A percentile compares a stretch with the other conserved stretches of the same genome.
Evolutionary conservation across 164 flowering plant genomes (phyloP).

Genomic region (Umbellularia californica): DNA sequence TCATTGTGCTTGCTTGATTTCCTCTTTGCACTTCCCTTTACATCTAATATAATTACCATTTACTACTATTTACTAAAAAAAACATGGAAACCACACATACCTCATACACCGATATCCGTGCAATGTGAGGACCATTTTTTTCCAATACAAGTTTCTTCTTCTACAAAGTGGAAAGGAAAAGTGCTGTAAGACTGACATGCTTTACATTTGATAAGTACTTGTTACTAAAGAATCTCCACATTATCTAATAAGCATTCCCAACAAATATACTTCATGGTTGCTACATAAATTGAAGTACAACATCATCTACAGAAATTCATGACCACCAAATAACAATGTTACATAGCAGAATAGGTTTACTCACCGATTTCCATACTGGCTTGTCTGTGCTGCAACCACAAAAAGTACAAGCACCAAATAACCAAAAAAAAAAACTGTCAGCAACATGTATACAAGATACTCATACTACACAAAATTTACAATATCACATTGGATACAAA

Average conservation of each 20-base stretch:
- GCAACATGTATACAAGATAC: neutral
- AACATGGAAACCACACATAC: slow-evolving; percentile 24
- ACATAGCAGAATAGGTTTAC: slow-evolving; percentile 14
- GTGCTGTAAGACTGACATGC: too few relatives aligned
- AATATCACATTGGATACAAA: neutral
- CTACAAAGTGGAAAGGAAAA: slow-evolving; percentile 29
- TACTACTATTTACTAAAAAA: neutral
- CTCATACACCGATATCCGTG: slow-evolving; percentile 84
- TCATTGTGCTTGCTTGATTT: too few relatives aligned
- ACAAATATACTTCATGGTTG: neutral
- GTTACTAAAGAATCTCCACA: too few relatives aligned
- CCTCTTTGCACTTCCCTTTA: too few relatives aligned
- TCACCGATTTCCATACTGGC: slow-evolving; percentile 91
- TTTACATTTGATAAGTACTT: too few relatives aligned
- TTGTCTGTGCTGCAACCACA: slow-evolving; percentile 61
- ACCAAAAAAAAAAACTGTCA: slow-evolving; percentile 7
- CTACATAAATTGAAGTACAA: neutral
- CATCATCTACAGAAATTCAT: neutral
- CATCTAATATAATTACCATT: neutral
- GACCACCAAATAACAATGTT: neutral
- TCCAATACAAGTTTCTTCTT: slow-evolving; percentile 86
- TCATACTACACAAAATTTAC: neutral
- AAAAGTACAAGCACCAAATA: neutral
- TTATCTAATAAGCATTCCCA: too few relatives aligned
- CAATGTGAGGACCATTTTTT: slow-evolving; percentile 77